Percentiles rank a stretch among this genome's conserved stretches.
Evolutionary conservation across 2,329 filamentous ascomycete genomes (phyloP).

Genomic region (Pseudocercospora fuligena): DNA sequence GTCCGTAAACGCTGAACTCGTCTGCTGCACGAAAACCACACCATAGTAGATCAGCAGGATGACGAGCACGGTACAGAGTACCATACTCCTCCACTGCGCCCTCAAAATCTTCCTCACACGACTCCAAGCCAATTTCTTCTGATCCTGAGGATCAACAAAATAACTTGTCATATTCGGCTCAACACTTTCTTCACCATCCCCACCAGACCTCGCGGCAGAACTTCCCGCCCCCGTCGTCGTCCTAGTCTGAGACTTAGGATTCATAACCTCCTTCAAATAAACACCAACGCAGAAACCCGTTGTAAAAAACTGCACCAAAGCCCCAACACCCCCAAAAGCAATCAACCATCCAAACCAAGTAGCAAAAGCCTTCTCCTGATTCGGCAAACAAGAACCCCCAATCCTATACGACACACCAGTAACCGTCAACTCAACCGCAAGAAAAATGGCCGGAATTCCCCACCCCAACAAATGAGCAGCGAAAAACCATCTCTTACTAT

Average conservation of each 20-base stretch:
- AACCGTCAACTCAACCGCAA: conserved; percentile 49
- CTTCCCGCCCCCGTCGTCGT: background rate
- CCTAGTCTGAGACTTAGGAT: background rate
- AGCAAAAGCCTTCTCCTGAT: conserved; percentile 52
- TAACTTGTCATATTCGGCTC: conserved; percentile 12
- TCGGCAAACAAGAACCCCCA: conserved; percentile 86
- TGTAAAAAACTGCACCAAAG: conserved; percentile 42
- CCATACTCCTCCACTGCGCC: conserved; percentile 83
- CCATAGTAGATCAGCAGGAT: conserved; percentile 82
- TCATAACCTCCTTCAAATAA: conserved; percentile 34
- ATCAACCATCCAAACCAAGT: conserved; percentile 47
- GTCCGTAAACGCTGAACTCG: conserved; percentile 62
- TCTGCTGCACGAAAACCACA: conserved; percentile 73
- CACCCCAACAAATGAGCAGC: conserved; percentile 40
- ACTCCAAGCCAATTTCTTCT: conserved; percentile 55
- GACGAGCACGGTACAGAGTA: conserved; percentile 75
- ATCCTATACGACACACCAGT: conserved; percentile 59
- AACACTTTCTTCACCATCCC: conserved; percentile 1
- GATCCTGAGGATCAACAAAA: conserved; percentile 12
- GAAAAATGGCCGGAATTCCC: conserved; percentile 39
- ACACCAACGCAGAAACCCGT: conserved; percentile 44
- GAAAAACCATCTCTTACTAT: conserved; percentile 36
- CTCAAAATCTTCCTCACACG: conserved; percentile 75
- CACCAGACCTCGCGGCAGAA: background rate
- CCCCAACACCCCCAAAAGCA: conserved; percentile 39